Evolutionary conservation across 2,329 filamentous ascomycete species (phyloP).

Genomic region (Penicillium sp.): DNA sequence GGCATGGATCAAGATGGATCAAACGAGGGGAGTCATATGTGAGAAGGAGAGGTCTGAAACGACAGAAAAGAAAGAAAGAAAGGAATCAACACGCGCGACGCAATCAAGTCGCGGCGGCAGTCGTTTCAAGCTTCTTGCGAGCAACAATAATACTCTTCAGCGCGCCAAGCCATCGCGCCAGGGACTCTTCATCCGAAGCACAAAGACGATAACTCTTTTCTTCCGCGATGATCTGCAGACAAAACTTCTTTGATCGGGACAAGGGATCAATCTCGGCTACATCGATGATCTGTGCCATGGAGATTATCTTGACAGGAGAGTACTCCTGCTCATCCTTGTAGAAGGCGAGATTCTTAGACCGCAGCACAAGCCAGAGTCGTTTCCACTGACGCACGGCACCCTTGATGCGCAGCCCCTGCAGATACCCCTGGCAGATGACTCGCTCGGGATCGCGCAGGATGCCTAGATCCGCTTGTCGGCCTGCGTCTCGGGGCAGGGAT

Average conservation of each 20-base stretch:
- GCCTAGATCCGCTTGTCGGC: slow-evolving; percentile 59
- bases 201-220: slow-evolving; percentile 81
- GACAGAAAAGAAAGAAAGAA: not conserved
- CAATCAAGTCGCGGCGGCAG: slow-evolving; percentile 10
- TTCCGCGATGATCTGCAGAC: slow-evolving; percentile 90
- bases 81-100: no score
- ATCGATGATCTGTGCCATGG: slow-evolving; percentile 76
- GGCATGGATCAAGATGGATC: not conserved
- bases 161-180: slow-evolving; percentile 82
- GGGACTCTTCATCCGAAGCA: slow-evolving; percentile 73
- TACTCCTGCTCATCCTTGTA: slow-evolving; percentile 96
- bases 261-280: slow-evolving; percentile 90
- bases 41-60: not conserved
- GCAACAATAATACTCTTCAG: slow-evolving; percentile 69
- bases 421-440: slow-evolving; percentile 90
- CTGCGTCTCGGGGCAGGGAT: slow-evolving; percentile 53
- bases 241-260: slow-evolving; percentile 79
- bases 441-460: slow-evolving; percentile 71
- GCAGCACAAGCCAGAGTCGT: slow-evolving; percentile 86
- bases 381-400: slow-evolving; percentile 88
- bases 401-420: slow-evolving; percentile 80
- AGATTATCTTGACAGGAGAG: slow-evolving; percentile 76
- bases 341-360: slow-evolving; percentile 77
- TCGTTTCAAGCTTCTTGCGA: slow-evolving; percentile 34
- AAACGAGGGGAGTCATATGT: not conserved